These are phyloP conservation scores for Kodamaea alishanica DNA, from an alignment of 1,139 yeast genomes.

Conservation along the genomic window DNA sequence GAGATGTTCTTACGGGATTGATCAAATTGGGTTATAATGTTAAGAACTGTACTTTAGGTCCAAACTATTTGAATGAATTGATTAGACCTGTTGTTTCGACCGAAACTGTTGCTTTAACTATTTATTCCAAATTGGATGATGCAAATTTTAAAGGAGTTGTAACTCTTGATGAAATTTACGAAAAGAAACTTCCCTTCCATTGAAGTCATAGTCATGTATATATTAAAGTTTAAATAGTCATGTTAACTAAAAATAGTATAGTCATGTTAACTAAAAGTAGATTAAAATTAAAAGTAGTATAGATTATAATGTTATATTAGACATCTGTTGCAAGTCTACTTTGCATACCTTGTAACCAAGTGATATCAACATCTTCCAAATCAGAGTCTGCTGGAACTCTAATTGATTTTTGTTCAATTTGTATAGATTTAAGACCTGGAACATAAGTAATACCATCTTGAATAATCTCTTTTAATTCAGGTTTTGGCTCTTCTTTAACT, in stretches of 20 bases:
- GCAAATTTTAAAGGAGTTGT: slow-evolving; percentile 54
- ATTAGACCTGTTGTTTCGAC: slow-evolving; percentile 67
- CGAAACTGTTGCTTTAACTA: slow-evolving; percentile 60
- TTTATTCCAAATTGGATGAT: slow-evolving; percentile 54
- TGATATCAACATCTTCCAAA: slow-evolving; percentile 25
- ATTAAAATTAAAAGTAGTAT: too few relatives aligned
- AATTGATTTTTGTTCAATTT: slow-evolving; percentile 19
- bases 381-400: slow-evolving; percentile 23
- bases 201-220: neutral
- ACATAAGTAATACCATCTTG: slow-evolving; percentile 10
- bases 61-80: slow-evolving; percentile 39
- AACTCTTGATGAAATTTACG: slow-evolving; percentile 46
- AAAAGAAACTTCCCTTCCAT: neutral
- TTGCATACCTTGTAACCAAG: slow-evolving; percentile 26
- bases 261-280: too few relatives aligned
- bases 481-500: slow-evolving; percentile 1
- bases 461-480: slow-evolving; percentile 1
- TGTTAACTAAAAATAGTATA: too few relatives aligned
- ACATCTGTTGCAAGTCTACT: slow-evolving; percentile 7
- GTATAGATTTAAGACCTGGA: slow-evolving; percentile 13
- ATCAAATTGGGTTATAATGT: slow-evolving; percentile 38
- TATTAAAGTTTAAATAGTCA: too few relatives aligned
- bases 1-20: slow-evolving; percentile 27
- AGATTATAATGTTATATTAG: too few relatives aligned
- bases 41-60: slow-evolving; percentile 36